Evolutionary conservation across 129 eudicot genomes (phyloP).

Genomic region (Tanacetum coccineum): DNA sequence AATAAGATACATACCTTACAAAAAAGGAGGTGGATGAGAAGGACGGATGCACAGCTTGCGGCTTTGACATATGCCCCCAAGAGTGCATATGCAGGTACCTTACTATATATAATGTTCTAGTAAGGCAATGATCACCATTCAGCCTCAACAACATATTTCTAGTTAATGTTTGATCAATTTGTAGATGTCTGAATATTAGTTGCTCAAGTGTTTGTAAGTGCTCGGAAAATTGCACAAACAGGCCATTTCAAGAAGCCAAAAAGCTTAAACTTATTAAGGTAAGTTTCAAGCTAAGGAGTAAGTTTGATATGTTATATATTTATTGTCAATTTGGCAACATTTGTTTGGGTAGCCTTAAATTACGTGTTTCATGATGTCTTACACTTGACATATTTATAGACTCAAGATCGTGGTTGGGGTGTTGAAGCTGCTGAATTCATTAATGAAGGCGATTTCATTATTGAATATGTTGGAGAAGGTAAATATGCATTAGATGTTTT

Average conservation of each 20-base stretch:
- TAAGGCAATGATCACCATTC: not conserved
- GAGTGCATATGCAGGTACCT: slow-evolving; percentile 76
- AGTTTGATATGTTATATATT: not conserved
- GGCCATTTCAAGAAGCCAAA: slow-evolving; percentile 70
- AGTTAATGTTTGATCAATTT: slow-evolving; percentile 8
- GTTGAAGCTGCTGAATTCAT: slow-evolving; percentile 73
- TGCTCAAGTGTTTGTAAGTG: slow-evolving; percentile 76
- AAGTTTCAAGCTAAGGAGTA: not conserved
- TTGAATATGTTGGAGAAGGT: slow-evolving; percentile 92
- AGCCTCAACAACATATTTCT: not conserved
- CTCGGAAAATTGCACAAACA: slow-evolving; percentile 60
- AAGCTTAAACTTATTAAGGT: slow-evolving; percentile 64
- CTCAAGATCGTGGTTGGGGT: slow-evolving; percentile 85
- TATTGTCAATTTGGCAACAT: not conserved
- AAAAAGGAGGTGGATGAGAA: slow-evolving; percentile 54
- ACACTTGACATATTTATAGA: slow-evolving; percentile 33
- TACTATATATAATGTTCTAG: slow-evolving; percentile 16
- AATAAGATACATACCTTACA: slow-evolving; percentile 52
- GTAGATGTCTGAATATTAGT: slow-evolving; percentile 64
- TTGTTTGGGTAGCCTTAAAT: not conserved
- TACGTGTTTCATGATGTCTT: slow-evolving; percentile 4
- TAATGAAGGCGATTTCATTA: slow-evolving; percentile 59
- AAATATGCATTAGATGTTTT: not conserved
- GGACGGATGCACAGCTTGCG: slow-evolving; percentile 59
- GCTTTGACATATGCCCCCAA: slow-evolving; percentile 48